Percentiles rank a stretch among this genome's conserved stretches.
Conservation (phyloP, 2,329 filamentous ascomycete genomes). For the Alternaria angustiovoidea region DNA sequence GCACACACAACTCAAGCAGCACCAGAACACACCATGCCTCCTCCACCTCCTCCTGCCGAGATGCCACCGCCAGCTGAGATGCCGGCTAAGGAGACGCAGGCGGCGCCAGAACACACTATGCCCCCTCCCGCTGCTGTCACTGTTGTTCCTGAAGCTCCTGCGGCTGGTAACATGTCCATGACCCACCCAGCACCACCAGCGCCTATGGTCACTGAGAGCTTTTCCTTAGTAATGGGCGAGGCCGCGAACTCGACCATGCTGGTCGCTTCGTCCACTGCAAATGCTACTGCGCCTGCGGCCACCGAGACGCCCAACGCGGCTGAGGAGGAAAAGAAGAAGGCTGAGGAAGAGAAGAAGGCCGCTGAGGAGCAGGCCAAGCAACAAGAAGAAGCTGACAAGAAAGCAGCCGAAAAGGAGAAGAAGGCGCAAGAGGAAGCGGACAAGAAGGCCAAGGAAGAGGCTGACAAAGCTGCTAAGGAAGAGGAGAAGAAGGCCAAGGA, state of each 20-base stretch:
- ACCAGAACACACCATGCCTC: background rate
- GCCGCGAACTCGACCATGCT: slow-evolving; percentile 1
- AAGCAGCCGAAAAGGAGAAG: background rate
- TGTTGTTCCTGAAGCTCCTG: background rate
- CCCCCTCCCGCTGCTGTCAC: slow-evolving; percentile 2
- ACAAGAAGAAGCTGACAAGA: background rate
- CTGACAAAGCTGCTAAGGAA: background rate
- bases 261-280: background rate
- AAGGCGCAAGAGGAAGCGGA: slow-evolving; percentile 1
- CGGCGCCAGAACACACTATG: slow-evolving; percentile 6
- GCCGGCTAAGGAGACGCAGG: slow-evolving; percentile 3
- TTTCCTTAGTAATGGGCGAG: slow-evolving; percentile 15
- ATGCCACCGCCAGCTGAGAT: slow-evolving; percentile 2
- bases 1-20: background rate
- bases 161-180: background rate
- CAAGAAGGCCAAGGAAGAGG: background rate
- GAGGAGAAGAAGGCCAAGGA: slow-evolving; percentile 1
- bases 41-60: background rate
- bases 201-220: slow-evolving; percentile 17
- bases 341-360: slow-evolving; percentile 1
- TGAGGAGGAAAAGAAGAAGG: slow-evolving; percentile 1
- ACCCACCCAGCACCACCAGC: slow-evolving; percentile 11
- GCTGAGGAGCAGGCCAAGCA: background rate
- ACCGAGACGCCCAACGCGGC: background rate
- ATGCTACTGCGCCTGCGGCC: background rate